A percentile compares a stretch with the other conserved stretches of the same genome.
These are phyloP conservation scores for Xylariomycetidae sp. DNA, from an alignment of 2,329 filamentous ascomycete genomes.

Conservation along the genomic window DNA sequence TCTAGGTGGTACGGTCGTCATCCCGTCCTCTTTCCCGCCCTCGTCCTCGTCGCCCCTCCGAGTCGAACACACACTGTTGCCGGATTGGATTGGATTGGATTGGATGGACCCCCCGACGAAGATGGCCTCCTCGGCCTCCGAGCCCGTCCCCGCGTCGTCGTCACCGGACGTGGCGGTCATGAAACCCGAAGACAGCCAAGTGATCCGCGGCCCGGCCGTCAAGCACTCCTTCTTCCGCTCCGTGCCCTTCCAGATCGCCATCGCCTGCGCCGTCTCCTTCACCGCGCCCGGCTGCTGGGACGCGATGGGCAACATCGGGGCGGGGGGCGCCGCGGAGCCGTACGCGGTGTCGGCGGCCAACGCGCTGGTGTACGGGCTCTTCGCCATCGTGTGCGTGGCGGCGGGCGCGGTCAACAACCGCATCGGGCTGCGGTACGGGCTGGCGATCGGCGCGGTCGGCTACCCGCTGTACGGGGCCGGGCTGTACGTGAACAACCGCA, in stretches of 20 bases:
- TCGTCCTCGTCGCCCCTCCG: too few relatives aligned
- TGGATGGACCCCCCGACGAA: too few relatives aligned
- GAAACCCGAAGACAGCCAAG: too few relatives aligned
- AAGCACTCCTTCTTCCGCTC: slow-evolving; percentile 23
- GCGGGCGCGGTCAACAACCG: slow-evolving; percentile 32
- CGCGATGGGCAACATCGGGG: slow-evolving; percentile 36
- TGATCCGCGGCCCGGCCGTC: too few relatives aligned
- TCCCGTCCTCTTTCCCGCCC: too few relatives aligned
- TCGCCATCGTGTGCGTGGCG: slow-evolving; percentile 36
- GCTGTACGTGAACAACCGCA: slow-evolving; percentile 60
- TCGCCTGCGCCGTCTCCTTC: slow-evolving; percentile 34
- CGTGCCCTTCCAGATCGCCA: slow-evolving; percentile 32
- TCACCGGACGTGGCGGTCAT: too few relatives aligned
- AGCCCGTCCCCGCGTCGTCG: too few relatives aligned
- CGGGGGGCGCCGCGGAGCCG: slow-evolving; percentile 34
- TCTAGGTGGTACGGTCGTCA: too few relatives aligned
- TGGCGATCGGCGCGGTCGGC: slow-evolving; percentile 44
- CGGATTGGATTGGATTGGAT: too few relatives aligned
- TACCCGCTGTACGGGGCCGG: slow-evolving; percentile 61
- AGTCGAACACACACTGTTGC: too few relatives aligned
- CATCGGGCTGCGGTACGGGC: slow-evolving; percentile 31
- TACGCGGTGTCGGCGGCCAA: slow-evolving; percentile 39
- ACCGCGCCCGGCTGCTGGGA: slow-evolving; percentile 36
- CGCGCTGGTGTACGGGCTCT: slow-evolving; percentile 38
- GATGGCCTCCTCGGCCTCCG: too few relatives aligned